Evolutionary conservation across 2,329 filamentous ascomycete genomes (phyloP).

Genomic region (Albophoma yamanashiensis): DNA sequence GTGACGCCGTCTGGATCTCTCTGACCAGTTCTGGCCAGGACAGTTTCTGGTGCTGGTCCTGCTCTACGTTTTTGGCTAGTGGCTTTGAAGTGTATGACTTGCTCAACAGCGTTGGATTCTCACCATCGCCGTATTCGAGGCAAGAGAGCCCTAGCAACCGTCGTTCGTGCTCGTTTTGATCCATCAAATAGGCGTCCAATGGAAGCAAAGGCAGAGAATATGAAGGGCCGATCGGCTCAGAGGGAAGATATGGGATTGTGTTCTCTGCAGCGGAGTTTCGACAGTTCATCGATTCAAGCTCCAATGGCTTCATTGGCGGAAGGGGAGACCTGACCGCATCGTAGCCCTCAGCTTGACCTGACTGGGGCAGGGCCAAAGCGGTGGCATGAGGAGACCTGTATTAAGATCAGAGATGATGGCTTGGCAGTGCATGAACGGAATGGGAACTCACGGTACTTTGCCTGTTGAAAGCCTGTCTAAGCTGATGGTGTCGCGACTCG

Average conservation of each 20-base stretch:
- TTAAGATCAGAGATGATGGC: neutral
- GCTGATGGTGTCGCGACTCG: neutral
- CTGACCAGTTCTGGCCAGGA: neutral
- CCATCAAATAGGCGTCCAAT: neutral
- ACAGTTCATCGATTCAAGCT: neutral
- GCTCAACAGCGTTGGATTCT: neutral
- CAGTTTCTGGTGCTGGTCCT: neutral
- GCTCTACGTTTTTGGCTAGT: neutral
- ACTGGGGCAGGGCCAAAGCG: neutral
- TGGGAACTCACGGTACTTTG: neutral
- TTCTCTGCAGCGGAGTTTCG: neutral
- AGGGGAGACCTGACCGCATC: neutral
- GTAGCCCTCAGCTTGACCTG: neutral
- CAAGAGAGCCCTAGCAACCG: neutral
- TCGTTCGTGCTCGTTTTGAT: constrained; percentile 1
- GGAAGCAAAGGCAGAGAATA: neutral
- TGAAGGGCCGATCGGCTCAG: neutral
- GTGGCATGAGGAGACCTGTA: neutral
- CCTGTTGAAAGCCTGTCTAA: neutral
- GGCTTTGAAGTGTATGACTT: neutral
- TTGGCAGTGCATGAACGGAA: neutral
- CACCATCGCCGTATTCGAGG: neutral
- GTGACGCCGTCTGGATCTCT: neutral
- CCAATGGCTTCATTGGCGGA: neutral
- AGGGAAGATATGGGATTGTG: neutral